These are phyloP conservation scores for Pseudocercospora crystallina DNA, from an alignment of 2,329 filamentous ascomycete genomes.

Conservation along the genomic window DNA sequence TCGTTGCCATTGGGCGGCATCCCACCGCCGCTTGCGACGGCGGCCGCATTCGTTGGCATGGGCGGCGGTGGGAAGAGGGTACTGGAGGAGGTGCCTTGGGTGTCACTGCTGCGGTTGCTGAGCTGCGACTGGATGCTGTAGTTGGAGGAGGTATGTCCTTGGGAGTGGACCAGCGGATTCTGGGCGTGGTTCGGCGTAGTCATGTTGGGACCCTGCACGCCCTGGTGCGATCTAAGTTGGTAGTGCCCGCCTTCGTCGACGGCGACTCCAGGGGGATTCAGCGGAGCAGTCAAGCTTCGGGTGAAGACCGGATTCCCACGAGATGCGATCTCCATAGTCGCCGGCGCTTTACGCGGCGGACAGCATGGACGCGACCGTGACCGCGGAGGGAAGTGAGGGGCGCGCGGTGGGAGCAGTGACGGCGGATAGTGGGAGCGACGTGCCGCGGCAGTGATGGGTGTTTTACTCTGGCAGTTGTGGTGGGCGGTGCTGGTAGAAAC, in stretches of 20 bases:
- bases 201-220: conserved; percentile 15
- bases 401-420: neutral
- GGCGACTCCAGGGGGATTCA: conserved; percentile 29
- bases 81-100: conserved; percentile 45
- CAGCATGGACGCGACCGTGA: conserved; percentile 11
- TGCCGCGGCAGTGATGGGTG: neutral
- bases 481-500: neutral
- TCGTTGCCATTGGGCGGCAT: conserved; percentile 47
- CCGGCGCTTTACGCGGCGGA: conserved; percentile 20
- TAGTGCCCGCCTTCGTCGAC: conserved; percentile 4
- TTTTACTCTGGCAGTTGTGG: neutral
- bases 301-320: conserved; percentile 29
- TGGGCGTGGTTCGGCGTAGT: conserved; percentile 20
- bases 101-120: conserved; percentile 49
- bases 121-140: conserved; percentile 50
- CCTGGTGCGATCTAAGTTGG: neutral
- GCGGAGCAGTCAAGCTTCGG: conserved; percentile 30
- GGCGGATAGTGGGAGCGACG: neutral
- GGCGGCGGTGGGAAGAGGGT: conserved; percentile 44
- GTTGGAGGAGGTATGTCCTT: conserved; percentile 47
- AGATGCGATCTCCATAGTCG: conserved; percentile 31
- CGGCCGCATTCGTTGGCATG: conserved; percentile 29
- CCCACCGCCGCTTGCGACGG: conserved; percentile 29
- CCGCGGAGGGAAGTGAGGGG: neutral
- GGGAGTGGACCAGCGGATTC: conserved; percentile 41